phyloP scores from a whole-genome alignment of 164 flowering plant genomes.

The Piper longum region DNA sequence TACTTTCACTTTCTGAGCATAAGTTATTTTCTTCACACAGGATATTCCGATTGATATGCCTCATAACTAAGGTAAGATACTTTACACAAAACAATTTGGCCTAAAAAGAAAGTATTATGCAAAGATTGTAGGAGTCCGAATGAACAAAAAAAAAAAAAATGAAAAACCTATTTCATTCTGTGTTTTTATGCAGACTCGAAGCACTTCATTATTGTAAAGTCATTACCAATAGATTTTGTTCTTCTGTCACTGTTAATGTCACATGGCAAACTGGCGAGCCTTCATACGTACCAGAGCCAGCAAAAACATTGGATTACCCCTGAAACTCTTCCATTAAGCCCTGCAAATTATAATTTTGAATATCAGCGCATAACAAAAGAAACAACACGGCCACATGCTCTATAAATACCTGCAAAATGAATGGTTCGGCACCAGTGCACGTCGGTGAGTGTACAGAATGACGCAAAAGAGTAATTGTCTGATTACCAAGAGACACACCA shows the following conservation, averaged over 20 bases:
- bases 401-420: constrained; percentile 51
- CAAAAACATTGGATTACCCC: constrained; percentile 16
- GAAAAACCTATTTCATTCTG: too few species aligned
- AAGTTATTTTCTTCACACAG: too few species aligned
- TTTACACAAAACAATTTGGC: too few species aligned
- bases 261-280: neutral
- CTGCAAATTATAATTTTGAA: constrained; percentile 15
- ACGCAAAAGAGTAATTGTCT: constrained; percentile 49
- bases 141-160: too few species aligned
- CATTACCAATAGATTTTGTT: too few species aligned
- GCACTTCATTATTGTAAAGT: too few species aligned
- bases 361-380: neutral
- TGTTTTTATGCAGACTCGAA: too few species aligned
- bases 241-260: neutral
- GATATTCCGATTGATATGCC: too few species aligned
- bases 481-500: constrained; percentile 52
- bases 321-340: constrained; percentile 85
- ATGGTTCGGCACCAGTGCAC: constrained; percentile 89
- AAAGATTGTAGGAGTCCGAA: too few species aligned
- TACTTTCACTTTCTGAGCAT: too few species aligned
- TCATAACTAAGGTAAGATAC: too few species aligned
- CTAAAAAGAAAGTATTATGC: too few species aligned
- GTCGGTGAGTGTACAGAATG: constrained; percentile 83
- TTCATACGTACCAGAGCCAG: neutral
- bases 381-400: neutral